phyloP scores from a whole-genome alignment of 345 rosid genomes.

The Toxicodendron radicans region DNA sequence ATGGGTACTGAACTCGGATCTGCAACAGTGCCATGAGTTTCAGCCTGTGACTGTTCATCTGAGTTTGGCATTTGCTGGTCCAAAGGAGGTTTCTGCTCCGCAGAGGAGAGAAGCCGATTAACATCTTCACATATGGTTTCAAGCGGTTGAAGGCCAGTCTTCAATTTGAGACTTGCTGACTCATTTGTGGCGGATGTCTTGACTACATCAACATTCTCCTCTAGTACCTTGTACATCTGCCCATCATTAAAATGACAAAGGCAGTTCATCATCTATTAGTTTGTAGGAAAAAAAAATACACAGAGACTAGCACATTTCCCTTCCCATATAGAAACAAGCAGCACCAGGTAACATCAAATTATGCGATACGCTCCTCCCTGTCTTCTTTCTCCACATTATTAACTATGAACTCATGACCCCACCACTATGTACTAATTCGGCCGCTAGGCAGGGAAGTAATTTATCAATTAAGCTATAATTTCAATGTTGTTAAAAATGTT shows the following conservation, averaged over 20 bases:
- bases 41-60: constrained; percentile 14
- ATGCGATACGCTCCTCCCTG: not conserved
- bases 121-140: constrained; percentile 45
- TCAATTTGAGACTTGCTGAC: constrained; percentile 44
- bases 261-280: not conserved
- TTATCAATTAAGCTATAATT: not conserved
- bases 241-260: constrained; percentile 14
- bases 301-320: not conserved
- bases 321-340: not conserved
- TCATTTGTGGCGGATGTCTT: constrained; percentile 30
- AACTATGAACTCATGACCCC: not conserved
- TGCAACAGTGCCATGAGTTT: constrained; percentile 15
- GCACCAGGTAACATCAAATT: not conserved
- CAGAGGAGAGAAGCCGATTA: constrained; percentile 41
- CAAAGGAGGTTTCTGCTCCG: constrained; percentile 16
- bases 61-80: constrained; percentile 20
- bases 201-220: constrained; percentile 49
- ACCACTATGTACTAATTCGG: not conserved
- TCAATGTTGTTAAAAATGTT: not conserved
- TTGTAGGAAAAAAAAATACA: not conserved
- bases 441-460: constrained; percentile 4
- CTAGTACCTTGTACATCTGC: constrained; percentile 67
- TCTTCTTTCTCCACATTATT: not conserved
- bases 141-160: constrained; percentile 51
- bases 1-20: constrained; percentile 13